Evolutionary conservation across 768 basidiomycete genomes (phyloP), one percentile per base, ranked within the genome.

Genomic region (Leccinum olivaceopallidum): DNA sequence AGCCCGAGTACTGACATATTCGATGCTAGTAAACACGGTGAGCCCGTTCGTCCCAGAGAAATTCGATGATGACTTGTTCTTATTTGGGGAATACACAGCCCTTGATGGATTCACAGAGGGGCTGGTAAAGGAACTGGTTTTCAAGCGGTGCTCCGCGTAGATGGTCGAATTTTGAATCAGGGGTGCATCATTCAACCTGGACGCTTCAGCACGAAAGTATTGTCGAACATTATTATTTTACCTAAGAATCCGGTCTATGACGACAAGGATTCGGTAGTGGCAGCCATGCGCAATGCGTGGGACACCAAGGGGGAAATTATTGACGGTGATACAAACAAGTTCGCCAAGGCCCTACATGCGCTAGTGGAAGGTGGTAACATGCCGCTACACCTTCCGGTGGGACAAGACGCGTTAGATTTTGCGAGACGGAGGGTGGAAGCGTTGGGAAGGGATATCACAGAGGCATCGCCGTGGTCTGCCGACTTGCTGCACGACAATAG

Each of bases 321-420:
- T 10, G 12, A 6, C 32, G 62, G 59, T 16, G 62, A 63, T 26
- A 13, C 62, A 36, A 18, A 26, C 34, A 63, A 63, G 26, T 57
- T 60, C 18, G 28, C 34, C 34, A 47, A 53, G 22, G 28, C 59
- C 6, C 5, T 60, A 4, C 57, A 63, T 30, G 13, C 28, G 13
- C 16, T 63, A 39, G 62, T 52, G 6, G 26, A 42, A 36, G 56
- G 42, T 4, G 55, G 39, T 24, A n/a, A 56, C 0, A 55, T 61
- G n/a, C 60, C 63, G 2, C 18, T 58, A 28, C 32, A 32, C 16
- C 18, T 64, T 20, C 57, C 57, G 2, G 48, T 61, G 26, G 60
- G 60, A 47, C 34, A 49, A 36, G 61, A 60, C 34, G 47, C 55
- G 34, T 47, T 65, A 6, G 44, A 20, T 42, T 36, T 22, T 2